These are phyloP conservation scores for Ananas comosus DNA, from an alignment of 176 grass and related monocot species.

Conservation along the genomic window DNA sequence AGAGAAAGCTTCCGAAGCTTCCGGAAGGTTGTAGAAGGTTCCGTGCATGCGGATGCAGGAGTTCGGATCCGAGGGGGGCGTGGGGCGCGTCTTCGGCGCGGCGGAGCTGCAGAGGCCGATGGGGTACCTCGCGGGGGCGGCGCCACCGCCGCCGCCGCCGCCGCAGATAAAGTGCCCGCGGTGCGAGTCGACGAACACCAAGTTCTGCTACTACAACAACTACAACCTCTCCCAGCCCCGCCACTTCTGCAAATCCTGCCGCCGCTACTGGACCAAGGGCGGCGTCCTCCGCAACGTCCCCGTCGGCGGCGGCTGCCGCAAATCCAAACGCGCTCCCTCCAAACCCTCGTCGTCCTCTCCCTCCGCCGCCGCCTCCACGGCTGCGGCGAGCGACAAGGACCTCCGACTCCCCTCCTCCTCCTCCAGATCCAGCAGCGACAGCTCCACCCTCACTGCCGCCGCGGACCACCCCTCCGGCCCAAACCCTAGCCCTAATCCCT, in stretches of 20 bases:
- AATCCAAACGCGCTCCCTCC: background rate
- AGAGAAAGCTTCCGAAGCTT: background rate
- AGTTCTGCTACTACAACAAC: slow-evolving; percentile 99
- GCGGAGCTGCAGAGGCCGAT: slow-evolving; percentile 1
- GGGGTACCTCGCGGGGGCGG: slow-evolving; percentile 4
- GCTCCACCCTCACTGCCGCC: slow-evolving; percentile 2
- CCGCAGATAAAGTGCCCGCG: slow-evolving; percentile 42
- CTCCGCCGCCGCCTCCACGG: background rate
- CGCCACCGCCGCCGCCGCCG: background rate
- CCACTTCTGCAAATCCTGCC: slow-evolving; percentile 56
- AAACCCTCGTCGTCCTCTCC: too few relatives aligned
- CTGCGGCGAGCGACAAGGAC: too few relatives aligned
- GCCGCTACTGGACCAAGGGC: slow-evolving; percentile 70
- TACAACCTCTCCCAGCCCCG: slow-evolving; percentile 74
- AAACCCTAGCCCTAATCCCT: background rate
- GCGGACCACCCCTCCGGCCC: background rate
- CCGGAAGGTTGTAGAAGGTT: slow-evolving; percentile 10
- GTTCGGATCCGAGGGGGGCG: slow-evolving; percentile 3
- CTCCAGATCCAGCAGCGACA: slow-evolving; percentile 7
- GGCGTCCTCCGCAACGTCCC: slow-evolving; percentile 62
- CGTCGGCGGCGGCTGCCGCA: slow-evolving; percentile 50
- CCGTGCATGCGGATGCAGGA: background rate
- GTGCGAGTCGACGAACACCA: slow-evolving; percentile 72
- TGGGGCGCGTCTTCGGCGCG: slow-evolving; percentile 8
- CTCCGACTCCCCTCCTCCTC: background rate